Percentiles rank a stretch among this genome's conserved stretches.
Evolutionary conservation across 441 rosid genomes (phyloP).

Genomic region (Melastoma candidum): DNA sequence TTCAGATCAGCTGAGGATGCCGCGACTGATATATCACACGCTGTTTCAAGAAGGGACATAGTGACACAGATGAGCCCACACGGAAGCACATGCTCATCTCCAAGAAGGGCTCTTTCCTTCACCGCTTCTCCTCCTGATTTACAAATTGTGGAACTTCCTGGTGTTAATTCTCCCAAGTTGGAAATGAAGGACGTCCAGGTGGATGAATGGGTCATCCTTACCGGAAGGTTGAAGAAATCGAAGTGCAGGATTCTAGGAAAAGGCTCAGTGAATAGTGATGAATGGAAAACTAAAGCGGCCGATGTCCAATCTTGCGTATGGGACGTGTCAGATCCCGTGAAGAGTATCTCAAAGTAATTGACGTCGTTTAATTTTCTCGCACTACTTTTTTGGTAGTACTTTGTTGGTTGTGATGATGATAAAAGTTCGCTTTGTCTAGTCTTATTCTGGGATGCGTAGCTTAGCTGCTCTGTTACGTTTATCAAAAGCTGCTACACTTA

Average conservation of each 20-base stretch:
- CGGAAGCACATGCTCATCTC: conserved; percentile 54
- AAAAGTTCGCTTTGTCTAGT: too few relatives aligned
- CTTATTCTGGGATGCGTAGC: too few relatives aligned
- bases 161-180: conserved; percentile 33
- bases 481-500: too few relatives aligned
- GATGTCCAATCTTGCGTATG: conserved; percentile 42
- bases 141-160: conserved; percentile 46
- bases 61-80: conserved; percentile 95
- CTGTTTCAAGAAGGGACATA: conserved; percentile 84
- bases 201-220: conserved; percentile 75
- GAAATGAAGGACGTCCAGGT: conserved; percentile 80
- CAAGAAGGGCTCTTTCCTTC: conserved; percentile 42
- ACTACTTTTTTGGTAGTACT: too few relatives aligned
- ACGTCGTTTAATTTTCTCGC: too few relatives aligned
- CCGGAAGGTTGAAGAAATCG: conserved; percentile 83
- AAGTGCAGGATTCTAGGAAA: conserved; percentile 42
- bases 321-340: conserved; percentile 48
- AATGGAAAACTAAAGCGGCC: conserved; percentile 53
- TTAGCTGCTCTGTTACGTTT: too few relatives aligned
- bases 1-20: conserved; percentile 41
- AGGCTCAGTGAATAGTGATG: conserved; percentile 50
- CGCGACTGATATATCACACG: conserved; percentile 43
- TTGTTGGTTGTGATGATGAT: too few relatives aligned
- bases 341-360: conserved; percentile 55
- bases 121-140: conserved; percentile 35